A percentile compares a stretch with the other conserved stretches of the same genome.
These are phyloP conservation scores for Fusarium chlamydosporum DNA, from an alignment of 2,329 filamentous ascomycete genomes.

Conservation along the genomic window DNA sequence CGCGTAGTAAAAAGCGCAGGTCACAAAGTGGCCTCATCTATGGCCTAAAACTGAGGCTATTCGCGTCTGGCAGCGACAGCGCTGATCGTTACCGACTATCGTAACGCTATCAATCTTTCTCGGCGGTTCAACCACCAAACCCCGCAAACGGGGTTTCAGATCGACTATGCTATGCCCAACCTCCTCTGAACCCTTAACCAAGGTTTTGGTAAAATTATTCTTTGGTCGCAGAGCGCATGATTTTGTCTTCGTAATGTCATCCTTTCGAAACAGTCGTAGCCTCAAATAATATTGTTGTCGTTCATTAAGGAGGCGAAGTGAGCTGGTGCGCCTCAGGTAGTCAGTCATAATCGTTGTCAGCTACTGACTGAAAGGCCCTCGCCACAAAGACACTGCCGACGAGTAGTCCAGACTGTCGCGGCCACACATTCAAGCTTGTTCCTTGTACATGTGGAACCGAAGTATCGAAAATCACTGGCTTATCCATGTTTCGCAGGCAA, in stretches of 20 bases:
- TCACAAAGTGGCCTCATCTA: slow-evolving; percentile 14
- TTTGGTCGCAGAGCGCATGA: not conserved
- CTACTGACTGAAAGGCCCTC: not conserved
- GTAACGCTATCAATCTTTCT: slow-evolving; percentile 29
- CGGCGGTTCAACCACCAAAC: slow-evolving; percentile 12
- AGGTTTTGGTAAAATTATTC: not conserved
- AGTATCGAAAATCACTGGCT: not conserved
- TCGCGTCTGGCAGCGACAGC: slow-evolving; percentile 7
- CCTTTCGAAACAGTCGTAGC: not conserved
- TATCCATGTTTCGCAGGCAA: not conserved
- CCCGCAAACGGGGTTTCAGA: slow-evolving; percentile 33
- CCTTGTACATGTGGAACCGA: slow-evolving; percentile 5
- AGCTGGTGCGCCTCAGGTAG: not conserved
- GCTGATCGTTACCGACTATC: slow-evolving; percentile 17
- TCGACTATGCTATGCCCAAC: slow-evolving; percentile 34
- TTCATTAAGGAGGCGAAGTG: not conserved
- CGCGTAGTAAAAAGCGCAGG: slow-evolving; percentile 1
- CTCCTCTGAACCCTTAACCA: slow-evolving; percentile 19
- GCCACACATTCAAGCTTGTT: slow-evolving; percentile 7
- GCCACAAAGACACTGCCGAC: slow-evolving; percentile 2
- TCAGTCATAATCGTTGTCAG: not conserved
- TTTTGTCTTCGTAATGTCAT: not conserved
- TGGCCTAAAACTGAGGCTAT: slow-evolving; percentile 29
- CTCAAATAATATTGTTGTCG: not conserved
- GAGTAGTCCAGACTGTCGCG: not conserved